These are phyloP conservation scores for Fusarium concolor DNA, from an alignment of 2,329 filamentous ascomycete species.

Conservation along the genomic window DNA sequence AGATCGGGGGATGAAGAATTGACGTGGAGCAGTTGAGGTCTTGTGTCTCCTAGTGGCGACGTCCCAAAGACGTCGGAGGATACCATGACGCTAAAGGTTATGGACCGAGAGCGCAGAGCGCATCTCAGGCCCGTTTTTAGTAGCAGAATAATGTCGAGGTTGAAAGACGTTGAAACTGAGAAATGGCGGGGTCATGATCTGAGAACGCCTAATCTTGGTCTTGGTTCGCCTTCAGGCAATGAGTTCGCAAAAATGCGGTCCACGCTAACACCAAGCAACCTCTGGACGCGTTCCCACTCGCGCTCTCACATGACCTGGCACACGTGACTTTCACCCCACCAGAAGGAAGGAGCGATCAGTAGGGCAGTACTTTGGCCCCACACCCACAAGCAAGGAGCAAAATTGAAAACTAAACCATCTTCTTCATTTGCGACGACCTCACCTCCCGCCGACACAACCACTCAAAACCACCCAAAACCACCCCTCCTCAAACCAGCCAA, in stretches of 20 bases:
- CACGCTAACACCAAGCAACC: conserved; percentile 15
- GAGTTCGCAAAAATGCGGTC: conserved; percentile 12
- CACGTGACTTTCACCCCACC: conserved; percentile 47
- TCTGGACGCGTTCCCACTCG: neutral
- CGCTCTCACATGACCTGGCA: conserved; percentile 51
- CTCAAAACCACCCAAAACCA: conserved; percentile 47
- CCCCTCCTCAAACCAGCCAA: conserved; percentile 60
- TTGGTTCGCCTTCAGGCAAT: conserved; percentile 4
- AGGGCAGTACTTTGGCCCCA: conserved; percentile 30
- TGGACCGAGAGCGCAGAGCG: conserved; percentile 59
- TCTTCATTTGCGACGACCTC: conserved; percentile 47
- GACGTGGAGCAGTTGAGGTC: conserved; percentile 47
- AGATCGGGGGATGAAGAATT: conserved; percentile 67
- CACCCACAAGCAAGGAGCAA: conserved; percentile 41
- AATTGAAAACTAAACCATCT: conserved; percentile 26
- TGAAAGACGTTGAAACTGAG: conserved; percentile 10
- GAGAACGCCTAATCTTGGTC: conserved; percentile 25
- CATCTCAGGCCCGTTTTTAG: conserved; percentile 52
- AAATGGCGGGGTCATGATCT: conserved; percentile 29
- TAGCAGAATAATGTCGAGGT: conserved; percentile 47
- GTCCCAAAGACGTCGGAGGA: conserved; percentile 51
- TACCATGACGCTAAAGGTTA: conserved; percentile 47
- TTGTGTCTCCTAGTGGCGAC: conserved; percentile 49
- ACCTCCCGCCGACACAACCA: conserved; percentile 47
- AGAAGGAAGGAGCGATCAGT: conserved; percentile 15